Percentiles rank a stretch among this genome's conserved stretches.
phyloP scores from a whole-genome alignment of 2,329 filamentous ascomycete species.

The Fusarium oligoseptatum region DNA sequence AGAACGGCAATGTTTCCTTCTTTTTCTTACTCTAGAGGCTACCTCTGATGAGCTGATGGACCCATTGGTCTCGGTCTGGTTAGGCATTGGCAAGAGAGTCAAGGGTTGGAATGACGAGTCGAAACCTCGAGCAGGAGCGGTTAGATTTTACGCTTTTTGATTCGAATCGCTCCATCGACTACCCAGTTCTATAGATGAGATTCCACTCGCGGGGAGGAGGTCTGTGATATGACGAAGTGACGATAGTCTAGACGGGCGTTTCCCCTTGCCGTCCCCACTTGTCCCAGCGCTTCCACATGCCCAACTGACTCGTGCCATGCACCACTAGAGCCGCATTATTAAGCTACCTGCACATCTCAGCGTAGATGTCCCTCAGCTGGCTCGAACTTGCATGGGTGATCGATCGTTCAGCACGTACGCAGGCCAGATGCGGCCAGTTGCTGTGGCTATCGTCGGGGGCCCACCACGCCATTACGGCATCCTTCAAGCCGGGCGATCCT shows the following conservation, averaged over 20 bases:
- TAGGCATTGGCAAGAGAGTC: background rate
- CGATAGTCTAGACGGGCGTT: background rate
- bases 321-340: background rate
- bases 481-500: background rate
- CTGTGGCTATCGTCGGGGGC: constrained; percentile 11
- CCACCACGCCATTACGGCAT: constrained; percentile 2
- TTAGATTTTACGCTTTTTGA: background rate
- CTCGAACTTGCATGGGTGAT: background rate
- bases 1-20: background rate
- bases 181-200: background rate
- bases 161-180: background rate
- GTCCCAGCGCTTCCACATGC: background rate
- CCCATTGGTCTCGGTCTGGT: background rate
- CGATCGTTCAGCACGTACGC: constrained; percentile 11
- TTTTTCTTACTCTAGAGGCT: background rate
- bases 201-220: background rate
- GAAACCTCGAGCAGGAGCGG: background rate
- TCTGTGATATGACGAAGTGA: background rate
- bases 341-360: no score
- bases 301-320: background rate
- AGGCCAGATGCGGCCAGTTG: constrained; percentile 9
- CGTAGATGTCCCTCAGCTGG: background rate
- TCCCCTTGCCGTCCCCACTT: background rate
- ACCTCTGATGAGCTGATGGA: background rate
- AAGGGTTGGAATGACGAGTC: background rate